Evolutionary conservation across 106 monocot genomes (phyloP).

Genomic region (Alisma plantagoaquatica): DNA sequence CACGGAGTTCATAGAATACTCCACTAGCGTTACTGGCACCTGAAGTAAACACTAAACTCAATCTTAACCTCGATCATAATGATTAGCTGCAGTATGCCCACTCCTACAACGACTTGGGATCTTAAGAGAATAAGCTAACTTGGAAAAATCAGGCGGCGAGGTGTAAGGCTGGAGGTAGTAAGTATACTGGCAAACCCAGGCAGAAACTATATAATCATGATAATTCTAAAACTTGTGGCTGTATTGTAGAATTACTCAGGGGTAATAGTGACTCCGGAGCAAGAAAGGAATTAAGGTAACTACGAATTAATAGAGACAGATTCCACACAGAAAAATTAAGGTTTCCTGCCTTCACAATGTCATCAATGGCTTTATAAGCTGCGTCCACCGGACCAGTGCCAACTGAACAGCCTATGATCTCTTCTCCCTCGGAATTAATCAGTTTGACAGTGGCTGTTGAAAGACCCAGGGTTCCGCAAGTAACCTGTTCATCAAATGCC

Average conservation of each 20-base stretch:
- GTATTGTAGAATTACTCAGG: no score
- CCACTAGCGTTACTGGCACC: slow-evolving; percentile 59
- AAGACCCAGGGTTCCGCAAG: slow-evolving; percentile 80
- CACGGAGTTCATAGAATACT: slow-evolving; percentile 66
- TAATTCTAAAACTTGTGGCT: no score
- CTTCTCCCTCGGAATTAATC: slow-evolving; percentile 41
- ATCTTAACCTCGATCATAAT: neutral
- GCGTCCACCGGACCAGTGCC: slow-evolving; percentile 92
- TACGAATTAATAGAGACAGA: neutral
- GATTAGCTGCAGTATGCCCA: no score
- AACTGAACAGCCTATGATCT: slow-evolving; percentile 62
- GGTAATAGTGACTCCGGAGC: neutral
- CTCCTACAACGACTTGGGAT: no score
- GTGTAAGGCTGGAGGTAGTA: no score
- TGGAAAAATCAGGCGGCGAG: no score
- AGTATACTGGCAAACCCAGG: no score
- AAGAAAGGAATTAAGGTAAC: neutral
- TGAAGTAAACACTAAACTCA: slow-evolving; percentile 11
- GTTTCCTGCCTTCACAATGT: slow-evolving; percentile 52
- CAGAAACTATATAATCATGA: no score
- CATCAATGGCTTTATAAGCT: slow-evolving; percentile 84
- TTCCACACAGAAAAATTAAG: neutral
- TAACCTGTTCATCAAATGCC: slow-evolving; percentile 26
- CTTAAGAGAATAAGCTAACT: neutral
- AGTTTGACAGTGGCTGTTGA: slow-evolving; percentile 90